phyloP scores from a whole-genome alignment of 2,329 filamentous ascomycete species.

The Cadophora malorum region DNA sequence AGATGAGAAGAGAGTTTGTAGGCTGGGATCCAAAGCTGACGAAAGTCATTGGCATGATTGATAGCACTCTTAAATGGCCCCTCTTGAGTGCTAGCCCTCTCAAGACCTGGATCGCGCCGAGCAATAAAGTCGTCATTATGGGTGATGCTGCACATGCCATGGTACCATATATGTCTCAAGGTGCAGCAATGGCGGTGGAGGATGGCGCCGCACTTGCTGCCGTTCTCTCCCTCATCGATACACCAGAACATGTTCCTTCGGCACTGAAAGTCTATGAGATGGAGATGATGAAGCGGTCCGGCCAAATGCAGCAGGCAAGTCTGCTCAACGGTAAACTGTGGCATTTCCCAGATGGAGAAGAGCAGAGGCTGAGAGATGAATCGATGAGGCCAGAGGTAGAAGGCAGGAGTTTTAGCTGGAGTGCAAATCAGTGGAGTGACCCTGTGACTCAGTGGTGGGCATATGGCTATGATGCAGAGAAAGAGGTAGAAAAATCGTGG shows the following conservation, averaged over 20 bases:
- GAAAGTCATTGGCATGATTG: conserved; percentile 31
- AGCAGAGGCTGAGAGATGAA: conserved; percentile 38
- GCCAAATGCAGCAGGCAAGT: conserved; percentile 29
- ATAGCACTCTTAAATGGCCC: conserved; percentile 30
- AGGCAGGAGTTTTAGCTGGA: conserved; percentile 47
- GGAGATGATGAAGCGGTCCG: conserved; percentile 58
- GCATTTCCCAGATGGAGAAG: conserved; percentile 33
- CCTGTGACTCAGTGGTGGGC: conserved; percentile 49
- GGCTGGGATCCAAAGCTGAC: conserved; percentile 29
- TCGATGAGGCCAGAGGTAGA: conserved; percentile 48
- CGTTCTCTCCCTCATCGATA: conserved; percentile 52
- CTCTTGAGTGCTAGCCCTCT: conserved; percentile 20
- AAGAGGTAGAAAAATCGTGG: conserved; percentile 29
- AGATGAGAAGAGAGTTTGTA: conserved; percentile 24
- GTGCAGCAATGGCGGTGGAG: conserved; percentile 69
- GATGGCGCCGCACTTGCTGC: conserved; percentile 63
- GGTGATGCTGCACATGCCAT: conserved; percentile 36
- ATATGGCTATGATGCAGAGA: conserved; percentile 51
- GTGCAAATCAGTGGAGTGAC: conserved; percentile 51
- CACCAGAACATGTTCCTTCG: conserved; percentile 51
- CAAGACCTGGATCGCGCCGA: conserved; percentile 38
- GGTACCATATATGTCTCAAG: conserved; percentile 66
- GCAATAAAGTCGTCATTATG: conserved; percentile 23
- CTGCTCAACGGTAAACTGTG: conserved; percentile 25
- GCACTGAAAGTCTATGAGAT: conserved; percentile 62